Percentiles rank a stretch among this genome's conserved stretches.
These are phyloP conservation scores for Danielozyma ontarioensis DNA, from an alignment of 805 yeast genomes.

Conservation along the genomic window DNA sequence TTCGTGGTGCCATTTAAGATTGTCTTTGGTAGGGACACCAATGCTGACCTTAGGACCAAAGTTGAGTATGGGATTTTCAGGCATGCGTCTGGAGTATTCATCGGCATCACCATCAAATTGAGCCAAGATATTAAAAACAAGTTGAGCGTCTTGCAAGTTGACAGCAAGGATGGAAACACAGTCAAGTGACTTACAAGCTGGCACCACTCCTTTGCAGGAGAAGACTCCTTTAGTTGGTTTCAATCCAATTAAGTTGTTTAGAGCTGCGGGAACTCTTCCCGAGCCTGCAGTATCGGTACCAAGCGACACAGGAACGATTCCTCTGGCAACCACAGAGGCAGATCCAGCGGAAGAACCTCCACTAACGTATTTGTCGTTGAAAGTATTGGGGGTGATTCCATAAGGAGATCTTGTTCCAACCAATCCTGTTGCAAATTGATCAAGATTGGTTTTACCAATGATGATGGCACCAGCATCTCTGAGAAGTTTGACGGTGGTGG, in stretches of 20 bases:
- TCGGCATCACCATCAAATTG: slow-evolving; percentile 62
- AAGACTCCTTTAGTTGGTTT: slow-evolving; percentile 90
- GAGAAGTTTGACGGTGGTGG: slow-evolving; percentile 69
- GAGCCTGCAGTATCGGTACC: slow-evolving; percentile 99
- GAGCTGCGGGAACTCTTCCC: slow-evolving; percentile 94
- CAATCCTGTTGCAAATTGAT: slow-evolving; percentile 95
- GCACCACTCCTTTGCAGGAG: slow-evolving; percentile 89
- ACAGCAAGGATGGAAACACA: slow-evolving; percentile 84
- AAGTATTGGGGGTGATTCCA: slow-evolving; percentile 81
- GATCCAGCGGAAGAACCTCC: slow-evolving; percentile 98
- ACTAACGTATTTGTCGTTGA: slow-evolving; percentile 70
- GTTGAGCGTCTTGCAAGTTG: slow-evolving; percentile 78
- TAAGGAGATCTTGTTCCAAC: slow-evolving; percentile 96
- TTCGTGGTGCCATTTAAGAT: slow-evolving; percentile 78
- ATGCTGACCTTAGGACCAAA: slow-evolving; percentile 59
- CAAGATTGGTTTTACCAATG: slow-evolving; percentile 90
- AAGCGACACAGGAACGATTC: slow-evolving; percentile 80
- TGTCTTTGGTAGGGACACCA: slow-evolving; percentile 60
- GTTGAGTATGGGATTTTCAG: slow-evolving; percentile 54
- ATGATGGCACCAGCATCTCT: slow-evolving; percentile 89
- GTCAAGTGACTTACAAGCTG: slow-evolving; percentile 93
- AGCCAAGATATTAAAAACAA: slow-evolving; percentile 65
- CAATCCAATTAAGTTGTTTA: slow-evolving; percentile 86
- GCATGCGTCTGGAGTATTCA: slow-evolving; percentile 76
- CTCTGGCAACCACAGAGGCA: slow-evolving; percentile 86